Percentiles rank a stretch among this genome's conserved stretches.
phyloP scores from a whole-genome alignment of 73 alveolate species.

The Paramecium bursaria region DNA sequence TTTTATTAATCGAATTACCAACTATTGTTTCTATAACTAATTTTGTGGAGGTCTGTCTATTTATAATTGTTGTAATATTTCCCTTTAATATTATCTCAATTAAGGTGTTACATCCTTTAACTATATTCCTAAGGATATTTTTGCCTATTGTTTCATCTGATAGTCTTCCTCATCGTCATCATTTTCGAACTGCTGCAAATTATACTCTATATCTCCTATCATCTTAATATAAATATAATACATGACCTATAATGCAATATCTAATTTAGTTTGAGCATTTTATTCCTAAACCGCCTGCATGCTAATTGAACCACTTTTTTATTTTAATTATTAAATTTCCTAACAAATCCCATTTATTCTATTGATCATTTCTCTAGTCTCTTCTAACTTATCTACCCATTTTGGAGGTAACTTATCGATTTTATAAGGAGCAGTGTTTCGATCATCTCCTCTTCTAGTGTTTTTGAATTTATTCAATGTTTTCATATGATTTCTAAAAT shows the following conservation, averaged over 20 bases:
- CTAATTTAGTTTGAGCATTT: not conserved
- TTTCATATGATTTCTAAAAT: too few relatives aligned
- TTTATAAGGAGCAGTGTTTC: too few relatives aligned
- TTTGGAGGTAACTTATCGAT: slow-evolving; percentile 52
- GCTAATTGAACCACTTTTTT: too few relatives aligned
- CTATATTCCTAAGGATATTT: slow-evolving; percentile 30
- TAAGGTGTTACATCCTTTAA: slow-evolving; percentile 54
- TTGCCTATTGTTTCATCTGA: slow-evolving; percentile 27
- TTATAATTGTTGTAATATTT: slow-evolving; percentile 3
- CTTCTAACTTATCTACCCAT: slow-evolving; percentile 59
- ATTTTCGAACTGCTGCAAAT: slow-evolving; percentile 12
- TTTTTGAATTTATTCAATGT: too few relatives aligned
- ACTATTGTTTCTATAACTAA: too few relatives aligned
- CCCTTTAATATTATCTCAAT: slow-evolving; percentile 2
- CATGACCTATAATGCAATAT: slow-evolving; percentile 35
- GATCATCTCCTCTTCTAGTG: too few relatives aligned
- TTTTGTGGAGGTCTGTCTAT: slow-evolving; percentile 36
- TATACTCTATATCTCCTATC: slow-evolving; percentile 46
- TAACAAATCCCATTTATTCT: not conserved
- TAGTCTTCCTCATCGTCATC: slow-evolving; percentile 47
- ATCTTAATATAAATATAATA: slow-evolving; percentile 30
- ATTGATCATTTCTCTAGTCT: slow-evolving; percentile 20
- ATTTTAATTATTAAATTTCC: slow-evolving; percentile 23
- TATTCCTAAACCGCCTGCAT: slow-evolving; percentile 17
- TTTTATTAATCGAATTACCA: too few relatives aligned